Evolutionary conservation across 2,329 filamentous ascomycete genomes (phyloP).

Genomic region (Orbilia ellipsospora): DNA sequence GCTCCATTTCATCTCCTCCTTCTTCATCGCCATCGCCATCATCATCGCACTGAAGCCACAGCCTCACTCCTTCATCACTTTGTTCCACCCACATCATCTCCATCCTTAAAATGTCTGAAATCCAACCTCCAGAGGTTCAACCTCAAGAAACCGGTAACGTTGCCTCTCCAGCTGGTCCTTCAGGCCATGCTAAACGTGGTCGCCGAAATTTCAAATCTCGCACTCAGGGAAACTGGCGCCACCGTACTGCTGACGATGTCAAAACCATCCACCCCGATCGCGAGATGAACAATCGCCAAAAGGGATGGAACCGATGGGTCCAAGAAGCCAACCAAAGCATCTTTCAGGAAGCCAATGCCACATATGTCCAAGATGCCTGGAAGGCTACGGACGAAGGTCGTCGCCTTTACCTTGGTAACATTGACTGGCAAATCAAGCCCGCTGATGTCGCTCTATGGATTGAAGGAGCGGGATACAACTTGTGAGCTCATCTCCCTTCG

Average conservation of each 20-base stretch:
- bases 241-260: conserved; percentile 3
- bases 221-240: conserved; percentile 5
- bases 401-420: conserved; percentile 39
- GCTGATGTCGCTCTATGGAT: conserved; percentile 45
- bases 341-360: conserved; percentile 12
- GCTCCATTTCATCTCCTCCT: not conserved
- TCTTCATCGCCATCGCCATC: conserved; percentile 4
- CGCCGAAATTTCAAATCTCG: conserved; percentile 2
- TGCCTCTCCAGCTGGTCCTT: no score
- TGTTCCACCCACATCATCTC: not conserved
- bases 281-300: not conserved
- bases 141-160: no score
- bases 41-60: not conserved
- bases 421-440: conserved; percentile 24
- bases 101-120: conserved; percentile 2
- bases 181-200: not conserved
- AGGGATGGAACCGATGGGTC: conserved; percentile 37
- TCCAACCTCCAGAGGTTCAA: not conserved
- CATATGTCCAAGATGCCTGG: not conserved
- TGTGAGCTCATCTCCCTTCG: conserved; percentile 4
- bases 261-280: not conserved
- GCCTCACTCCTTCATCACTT: not conserved
- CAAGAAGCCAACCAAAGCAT: conserved; percentile 3
- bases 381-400: conserved; percentile 36
- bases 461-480: conserved; percentile 34